Conservation (phyloP, 2,329 filamentous ascomycete species). For the Botrytis squamosa region DNA sequence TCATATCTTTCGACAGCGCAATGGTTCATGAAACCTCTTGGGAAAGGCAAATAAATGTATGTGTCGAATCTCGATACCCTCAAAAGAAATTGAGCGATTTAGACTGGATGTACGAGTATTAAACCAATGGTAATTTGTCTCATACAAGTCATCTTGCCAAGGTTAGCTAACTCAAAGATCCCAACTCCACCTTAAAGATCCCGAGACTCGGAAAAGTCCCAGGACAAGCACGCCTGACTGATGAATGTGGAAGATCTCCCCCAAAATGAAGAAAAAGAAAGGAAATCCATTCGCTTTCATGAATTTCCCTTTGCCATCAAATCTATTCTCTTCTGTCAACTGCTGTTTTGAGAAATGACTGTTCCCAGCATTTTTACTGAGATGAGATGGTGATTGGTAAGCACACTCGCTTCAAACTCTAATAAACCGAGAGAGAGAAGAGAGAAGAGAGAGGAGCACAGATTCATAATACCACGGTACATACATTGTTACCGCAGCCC, state of each 20-base stretch:
- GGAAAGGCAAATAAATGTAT: not conserved
- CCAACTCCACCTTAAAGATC: constrained; percentile 5
- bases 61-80: not conserved
- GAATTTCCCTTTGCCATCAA: not conserved
- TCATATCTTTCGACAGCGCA: not conserved
- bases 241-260: not conserved
- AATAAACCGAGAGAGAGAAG: not conserved
- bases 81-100: not conserved
- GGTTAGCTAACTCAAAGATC: constrained; percentile 6
- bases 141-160: constrained; percentile 16
- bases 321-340: not conserved
- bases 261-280: not conserved
- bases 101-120: not conserved
- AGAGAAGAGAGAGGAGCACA: not conserved
- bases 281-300: not conserved
- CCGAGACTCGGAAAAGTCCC: constrained; percentile 9
- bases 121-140: not conserved
- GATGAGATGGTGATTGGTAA: not conserved
- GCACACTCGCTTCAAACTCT: not conserved
- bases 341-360: not conserved
- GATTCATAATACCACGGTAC: not conserved
- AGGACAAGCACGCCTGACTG: constrained; percentile 6
- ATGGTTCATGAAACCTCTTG: not conserved
- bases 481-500: not conserved
- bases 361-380: not conserved